phyloP scores from a whole-genome alignment of 1,284 basidiomycete species.

The Stygiomarasmius scandens region DNA sequence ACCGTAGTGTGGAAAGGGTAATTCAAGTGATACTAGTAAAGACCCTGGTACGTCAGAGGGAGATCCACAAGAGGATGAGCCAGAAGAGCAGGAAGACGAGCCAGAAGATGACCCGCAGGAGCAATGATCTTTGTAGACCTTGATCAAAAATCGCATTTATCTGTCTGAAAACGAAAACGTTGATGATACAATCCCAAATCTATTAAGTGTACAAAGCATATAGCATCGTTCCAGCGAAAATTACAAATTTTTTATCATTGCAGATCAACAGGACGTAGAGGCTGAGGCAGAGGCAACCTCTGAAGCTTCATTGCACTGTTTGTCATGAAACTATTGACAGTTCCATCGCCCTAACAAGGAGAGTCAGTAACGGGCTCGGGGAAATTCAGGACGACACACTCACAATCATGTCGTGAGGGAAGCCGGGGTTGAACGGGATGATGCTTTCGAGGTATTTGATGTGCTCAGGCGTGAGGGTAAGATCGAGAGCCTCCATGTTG shows the following conservation, averaged over 20 bases:
- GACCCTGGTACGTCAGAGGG: too few relatives aligned
- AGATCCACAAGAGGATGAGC: too few relatives aligned
- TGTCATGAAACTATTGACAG: background rate
- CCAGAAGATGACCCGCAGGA: too few relatives aligned
- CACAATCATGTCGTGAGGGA: slow-evolving; percentile 28
- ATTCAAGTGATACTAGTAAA: too few relatives aligned
- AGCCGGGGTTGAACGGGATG: slow-evolving; percentile 40
- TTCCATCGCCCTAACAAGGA: slow-evolving; percentile 10
- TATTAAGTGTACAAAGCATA: too few relatives aligned
- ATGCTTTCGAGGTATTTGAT: slow-evolving; percentile 38
- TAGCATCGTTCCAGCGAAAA: too few relatives aligned
- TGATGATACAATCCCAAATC: too few relatives aligned
- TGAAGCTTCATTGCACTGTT: slow-evolving; percentile 1
- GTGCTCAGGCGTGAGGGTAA: slow-evolving; percentile 38
- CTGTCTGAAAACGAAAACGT: too few relatives aligned
- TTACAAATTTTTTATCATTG: background rate
- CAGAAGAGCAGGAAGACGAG: too few relatives aligned
- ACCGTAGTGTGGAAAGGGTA: too few relatives aligned
- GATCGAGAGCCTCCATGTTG: slow-evolving; percentile 44
- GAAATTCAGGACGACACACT: background rate
- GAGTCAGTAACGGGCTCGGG: background rate
- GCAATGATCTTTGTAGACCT: too few relatives aligned
- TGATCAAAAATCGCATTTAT: too few relatives aligned
- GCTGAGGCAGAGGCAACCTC: slow-evolving; percentile 4
- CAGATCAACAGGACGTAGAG: slow-evolving; percentile 4